A percentile compares a stretch with the other conserved stretches of the same genome.
Evolutionary conservation across 2,329 filamentous ascomycete species (phyloP).

Genomic region (Pyrenophora teres): DNA sequence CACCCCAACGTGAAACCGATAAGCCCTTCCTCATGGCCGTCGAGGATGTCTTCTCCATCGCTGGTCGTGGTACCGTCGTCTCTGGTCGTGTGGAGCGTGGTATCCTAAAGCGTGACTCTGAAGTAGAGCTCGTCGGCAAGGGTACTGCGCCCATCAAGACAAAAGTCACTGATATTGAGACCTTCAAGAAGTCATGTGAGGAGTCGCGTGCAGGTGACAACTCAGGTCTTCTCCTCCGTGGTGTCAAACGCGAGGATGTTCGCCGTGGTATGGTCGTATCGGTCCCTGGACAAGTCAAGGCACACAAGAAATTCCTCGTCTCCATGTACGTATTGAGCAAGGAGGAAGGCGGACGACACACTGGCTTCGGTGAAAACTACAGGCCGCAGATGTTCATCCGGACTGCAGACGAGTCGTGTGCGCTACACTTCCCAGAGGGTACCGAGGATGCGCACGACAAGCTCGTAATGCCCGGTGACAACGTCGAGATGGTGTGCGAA

Average conservation of each 20-base stretch:
- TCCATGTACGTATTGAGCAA: slow-evolving; percentile 97
- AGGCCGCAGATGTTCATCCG: slow-evolving; percentile 94
- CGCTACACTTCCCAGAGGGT: slow-evolving; percentile 85
- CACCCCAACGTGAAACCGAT: slow-evolving; percentile 88
- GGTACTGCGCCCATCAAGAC: slow-evolving; percentile 84
- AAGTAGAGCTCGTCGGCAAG: slow-evolving; percentile 95
- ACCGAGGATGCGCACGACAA: slow-evolving; percentile 72
- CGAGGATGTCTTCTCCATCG: slow-evolving; percentile 67
- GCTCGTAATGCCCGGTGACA: slow-evolving; percentile 98
- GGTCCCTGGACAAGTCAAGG: slow-evolving; percentile 80
- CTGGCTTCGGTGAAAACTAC: slow-evolving; percentile 95
- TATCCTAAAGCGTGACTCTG: slow-evolving; percentile 87
- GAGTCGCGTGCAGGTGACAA: slow-evolving; percentile 97
- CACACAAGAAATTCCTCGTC: slow-evolving; percentile 88
- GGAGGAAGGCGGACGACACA: slow-evolving; percentile 97
- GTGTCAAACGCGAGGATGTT: slow-evolving; percentile 94
- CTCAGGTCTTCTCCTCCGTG: slow-evolving; percentile 94
- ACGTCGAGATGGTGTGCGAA: slow-evolving; percentile 93
- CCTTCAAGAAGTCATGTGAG: slow-evolving; percentile 99
- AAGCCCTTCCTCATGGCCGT: slow-evolving; percentile 99
- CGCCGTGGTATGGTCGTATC: slow-evolving; percentile 92
- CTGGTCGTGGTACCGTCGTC: slow-evolving; percentile 91
- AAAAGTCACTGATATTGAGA: slow-evolving; percentile 99
- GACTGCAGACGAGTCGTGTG: slow-evolving; percentile 77
- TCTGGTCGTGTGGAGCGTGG: slow-evolving; percentile 98